Evolutionary conservation across 192 early-diverging fungal genomes (phyloP).

Genomic region (Gigaspora rosea): DNA sequence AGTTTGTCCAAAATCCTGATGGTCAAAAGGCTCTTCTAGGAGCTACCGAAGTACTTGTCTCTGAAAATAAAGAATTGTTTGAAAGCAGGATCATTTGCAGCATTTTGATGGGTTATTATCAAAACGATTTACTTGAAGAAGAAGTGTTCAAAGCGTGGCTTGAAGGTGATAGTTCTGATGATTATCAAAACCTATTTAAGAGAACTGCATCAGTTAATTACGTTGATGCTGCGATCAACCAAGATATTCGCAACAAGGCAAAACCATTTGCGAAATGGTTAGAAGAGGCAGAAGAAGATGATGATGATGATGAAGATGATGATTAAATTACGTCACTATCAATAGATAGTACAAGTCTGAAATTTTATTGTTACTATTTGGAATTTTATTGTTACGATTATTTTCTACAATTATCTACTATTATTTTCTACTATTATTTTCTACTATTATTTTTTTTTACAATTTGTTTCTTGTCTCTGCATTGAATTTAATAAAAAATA

Average conservation of each 20-base stretch:
- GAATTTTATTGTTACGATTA: too few species aligned
- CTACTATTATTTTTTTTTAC: too few species aligned
- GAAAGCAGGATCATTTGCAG: conserved; percentile 64
- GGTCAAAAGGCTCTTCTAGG: conserved; percentile 86
- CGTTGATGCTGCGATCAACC: conserved; percentile 78
- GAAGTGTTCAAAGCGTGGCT: conserved; percentile 88
- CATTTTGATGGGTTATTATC: conserved; percentile 88
- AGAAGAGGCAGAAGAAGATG: conserved; percentile 83
- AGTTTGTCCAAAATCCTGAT: conserved; percentile 81
- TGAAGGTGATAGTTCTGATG: conserved; percentile 59
- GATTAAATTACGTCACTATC: not conserved
- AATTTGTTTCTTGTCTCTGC: too few species aligned
- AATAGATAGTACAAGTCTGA: too few species aligned
- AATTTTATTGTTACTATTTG: too few species aligned
- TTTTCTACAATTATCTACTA: too few species aligned
- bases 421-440: too few species aligned
- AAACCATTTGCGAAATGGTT: conserved; percentile 92
- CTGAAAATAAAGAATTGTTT: conserved; percentile 52
- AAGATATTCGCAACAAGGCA: conserved; percentile 82
- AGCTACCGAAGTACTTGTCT: conserved; percentile 86
- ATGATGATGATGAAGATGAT: conserved; percentile 56
- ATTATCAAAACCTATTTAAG: conserved; percentile 41
- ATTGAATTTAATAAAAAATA: too few species aligned
- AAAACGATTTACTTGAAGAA: conserved; percentile 91
- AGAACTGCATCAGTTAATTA: conserved; percentile 65